Base-by-base conservation (phyloP, 345 rosid species). In the Iberis pinnata region DNA sequence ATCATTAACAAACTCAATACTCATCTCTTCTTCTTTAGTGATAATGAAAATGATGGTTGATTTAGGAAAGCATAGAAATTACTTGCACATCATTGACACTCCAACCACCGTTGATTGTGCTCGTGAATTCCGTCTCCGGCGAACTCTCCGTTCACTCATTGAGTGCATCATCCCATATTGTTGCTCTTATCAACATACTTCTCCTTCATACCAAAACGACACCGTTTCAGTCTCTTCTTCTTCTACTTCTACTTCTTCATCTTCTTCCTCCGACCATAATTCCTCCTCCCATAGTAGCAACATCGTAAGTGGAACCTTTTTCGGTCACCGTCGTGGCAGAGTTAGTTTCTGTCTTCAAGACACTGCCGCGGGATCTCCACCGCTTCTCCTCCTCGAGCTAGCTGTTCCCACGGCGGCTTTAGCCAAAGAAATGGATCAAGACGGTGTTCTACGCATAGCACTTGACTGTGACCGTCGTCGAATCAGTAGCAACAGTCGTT, bases 261-360 rank as follows among this genome's bases (percentile, higher is more conserved):
- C 71, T 7, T 58, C 58, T 26, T 35, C 49, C 26, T 54, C 53
- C 20, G 31, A 57, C 17, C n/a, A n/a, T n/a, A n/a, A n/a, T n/a
- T 52, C 68, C 36, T 44, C 58, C 48, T 62, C 69, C 16, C 62
- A 46, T 15, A 56, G 49, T 8, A 67, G 33, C 18, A 68, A 19
- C 53, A 56, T 26, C 43, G 68, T 80, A 12, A 79, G 88, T 10
- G 92, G 92, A 43, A 87, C 93, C 22, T 87, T 87, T 68, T 87
- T 87, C 55, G 96, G 96, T 0, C 81, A 78, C 84, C 67, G 86
- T 14, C 81, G 79, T 33, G 89, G 96, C 22, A 69, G 93, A 2
- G 93, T 87, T 35, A 87, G 87, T 52, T 81, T 87, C 70, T 83
- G 93, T 66, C 79, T 87, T 48, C 96, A 87, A 57, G 83, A 87